Conservation (phyloP, 163 green algal genomes). For the Scenedesmus sp. region DNA sequence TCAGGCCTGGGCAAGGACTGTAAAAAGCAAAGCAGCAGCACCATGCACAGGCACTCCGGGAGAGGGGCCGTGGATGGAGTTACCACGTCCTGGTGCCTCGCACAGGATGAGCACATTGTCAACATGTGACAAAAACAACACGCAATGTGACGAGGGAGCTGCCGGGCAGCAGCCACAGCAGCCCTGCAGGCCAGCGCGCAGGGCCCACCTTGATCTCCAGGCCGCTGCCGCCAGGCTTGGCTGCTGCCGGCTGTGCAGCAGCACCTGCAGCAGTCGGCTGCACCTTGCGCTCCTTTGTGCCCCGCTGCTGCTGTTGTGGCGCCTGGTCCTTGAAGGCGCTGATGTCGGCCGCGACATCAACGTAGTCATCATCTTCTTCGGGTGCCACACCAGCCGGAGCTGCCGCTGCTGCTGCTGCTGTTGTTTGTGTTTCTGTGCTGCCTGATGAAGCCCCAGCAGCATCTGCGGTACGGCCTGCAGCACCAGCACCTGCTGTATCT, state of each 20-base stretch:
- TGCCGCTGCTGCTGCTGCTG: neutral
- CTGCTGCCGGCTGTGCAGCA: slow-evolving; percentile 12
- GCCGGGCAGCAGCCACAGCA: neutral
- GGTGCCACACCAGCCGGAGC: neutral
- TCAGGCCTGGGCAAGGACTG: too few species aligned
- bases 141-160: too few species aligned
- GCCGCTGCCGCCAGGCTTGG: neutral
- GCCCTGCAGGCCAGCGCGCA: neutral
- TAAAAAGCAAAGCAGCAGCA: too few species aligned
- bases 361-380: slow-evolving; percentile 46
- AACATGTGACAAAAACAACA: too few species aligned
- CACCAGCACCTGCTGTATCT: slow-evolving; percentile 2
- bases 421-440: neutral
- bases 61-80: too few species aligned
- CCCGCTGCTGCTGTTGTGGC: neutral
- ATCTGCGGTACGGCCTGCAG: neutral
- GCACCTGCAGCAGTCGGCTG: neutral
- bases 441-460: neutral
- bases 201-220: slow-evolving; percentile 39
- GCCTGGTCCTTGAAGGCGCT: neutral
- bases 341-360: slow-evolving; percentile 25
- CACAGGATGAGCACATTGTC: too few species aligned
- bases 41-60: too few species aligned
- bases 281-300: neutral
- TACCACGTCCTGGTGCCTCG: too few species aligned